Evolutionary conservation across 768 basidiomycete genomes (phyloP), one percentile per base, ranked within the genome.

Genomic region (Boletus reticulatus): DNA sequence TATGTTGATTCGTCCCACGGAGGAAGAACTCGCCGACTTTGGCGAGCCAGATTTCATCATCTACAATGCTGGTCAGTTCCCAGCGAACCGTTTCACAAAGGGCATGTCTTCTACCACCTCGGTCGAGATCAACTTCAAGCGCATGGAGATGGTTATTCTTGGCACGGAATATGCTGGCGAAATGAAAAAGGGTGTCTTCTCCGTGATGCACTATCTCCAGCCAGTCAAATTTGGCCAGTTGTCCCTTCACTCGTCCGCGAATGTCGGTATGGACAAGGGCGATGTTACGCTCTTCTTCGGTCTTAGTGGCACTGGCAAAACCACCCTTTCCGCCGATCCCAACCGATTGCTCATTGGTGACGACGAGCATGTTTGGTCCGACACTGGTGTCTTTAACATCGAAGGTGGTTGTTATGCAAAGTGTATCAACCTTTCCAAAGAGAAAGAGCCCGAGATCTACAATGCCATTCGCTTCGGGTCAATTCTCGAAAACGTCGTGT

Each of bases 161-260:
- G 96, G 92, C 52, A 96, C 94, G 27, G 94, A 98, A 71, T 98
- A 98, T 68, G 94, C 94, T 31, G 94, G 94, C 48, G 94, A 99
- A 80, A 99, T 99, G 97, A 99, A 99, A 80, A 99, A 99, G 85
- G 97, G 97, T 69, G 92, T 99, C 72, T 99, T 99, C 80, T 93
- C 90, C 43, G 94, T 99, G 64, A 99, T 99, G 96, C 96, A 99
- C 77, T 99, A 98, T 74, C 83, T 99, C 57, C 94, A 96, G 79
- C 97, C 97, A 7, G 88, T 98, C 80, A 98, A 97, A 72, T 98
- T 97, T 68, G 94, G 94, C 50, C 94, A 98, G 72, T 84, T 99
- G 51, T 97, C 94, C 22, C 85, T 99, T 52, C 97, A 99, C 79
- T 98, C 96, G 2, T 97, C 94, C 49, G 94, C 96, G 60, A 99